Conservation (phyloP, 2,329 filamentous ascomycete genomes). For the Hymenoscyphus fructigenus region DNA sequence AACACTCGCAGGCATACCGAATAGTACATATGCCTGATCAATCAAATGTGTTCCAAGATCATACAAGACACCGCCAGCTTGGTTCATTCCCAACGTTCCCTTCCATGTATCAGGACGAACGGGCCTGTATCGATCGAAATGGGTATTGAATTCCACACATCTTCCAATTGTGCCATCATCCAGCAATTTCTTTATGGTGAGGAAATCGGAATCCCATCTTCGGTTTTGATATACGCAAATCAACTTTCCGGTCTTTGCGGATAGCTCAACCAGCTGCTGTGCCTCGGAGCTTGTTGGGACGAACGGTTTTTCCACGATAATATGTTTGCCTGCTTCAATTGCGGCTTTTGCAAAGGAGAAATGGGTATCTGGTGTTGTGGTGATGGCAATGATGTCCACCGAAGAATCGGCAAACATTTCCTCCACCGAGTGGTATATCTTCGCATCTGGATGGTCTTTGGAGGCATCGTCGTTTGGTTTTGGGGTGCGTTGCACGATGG, state of each 20-base stretch:
- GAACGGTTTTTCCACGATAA: conserved; percentile 82
- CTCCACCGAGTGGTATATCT: conserved; percentile 62
- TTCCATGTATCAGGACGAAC: conserved; percentile 66
- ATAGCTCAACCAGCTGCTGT: conserved; percentile 51
- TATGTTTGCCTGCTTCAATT: conserved; percentile 71
- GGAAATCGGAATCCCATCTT: conserved; percentile 75
- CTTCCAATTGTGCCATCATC: conserved; percentile 61
- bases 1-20: conserved; percentile 66
- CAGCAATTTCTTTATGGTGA: conserved; percentile 65
- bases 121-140: conserved; percentile 74
- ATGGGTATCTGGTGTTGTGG: conserved; percentile 71
- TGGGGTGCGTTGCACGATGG: conserved; percentile 73
- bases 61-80: conserved; percentile 68
- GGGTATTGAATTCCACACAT: conserved; percentile 75
- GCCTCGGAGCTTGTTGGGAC: conserved; percentile 70
- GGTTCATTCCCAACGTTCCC: conserved; percentile 53
- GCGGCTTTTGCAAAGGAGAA: conserved; percentile 63
- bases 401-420: conserved; percentile 63
- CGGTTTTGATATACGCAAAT: conserved; percentile 51
- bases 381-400: conserved; percentile 69
- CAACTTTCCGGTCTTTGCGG: conserved; percentile 39
- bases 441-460: conserved; percentile 63
- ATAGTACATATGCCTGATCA: conserved; percentile 70
- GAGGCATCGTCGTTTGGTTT: conserved; percentile 64
- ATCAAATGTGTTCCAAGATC: conserved; percentile 76